Evolutionary conservation across 192 early-diverging fungal species (phyloP), one percentile per base, ranked within the genome.

Genomic region (Piromyces finnis): DNA sequence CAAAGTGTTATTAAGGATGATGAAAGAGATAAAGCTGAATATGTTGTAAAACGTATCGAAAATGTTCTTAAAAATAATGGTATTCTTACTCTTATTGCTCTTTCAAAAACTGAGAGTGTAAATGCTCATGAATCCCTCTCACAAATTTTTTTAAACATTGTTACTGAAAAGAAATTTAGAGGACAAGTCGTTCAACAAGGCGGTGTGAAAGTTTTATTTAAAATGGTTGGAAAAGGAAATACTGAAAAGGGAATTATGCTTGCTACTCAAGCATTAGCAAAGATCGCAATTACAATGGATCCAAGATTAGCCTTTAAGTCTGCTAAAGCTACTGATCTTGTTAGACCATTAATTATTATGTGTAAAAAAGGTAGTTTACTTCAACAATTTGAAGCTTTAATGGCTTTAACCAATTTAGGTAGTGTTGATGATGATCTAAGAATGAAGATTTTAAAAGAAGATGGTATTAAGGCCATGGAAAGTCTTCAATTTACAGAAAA

Each of bases 351-450:
- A 0, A 82, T 93, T 15, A 80, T 82, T 59, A 85, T 95, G 30
- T 87, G 90, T 41, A 86, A 91, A 77, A 85, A 86, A 77, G 87
- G 90, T 6, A 79, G 83, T 35, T 39, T 84, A 79, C 84, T 98
- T 29, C 86, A 90, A 39, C 90, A 92, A 79, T 98, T 98, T 81
- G 97, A 98, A 85, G 92, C 90, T 7, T 85, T 97, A 77, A 91
- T 98, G 91, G 97, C 95, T 0, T 84, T 98, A 29, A 98, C 97
- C 0, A 98, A 98, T 82, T 87, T 98, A 1, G 93, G 92, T 9
- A 93, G 93, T 77, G 87, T 91, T 79, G 85, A 92, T 26, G 88
- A 92, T 79, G 88, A 91, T 59, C 87, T 95, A 12, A 87, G 94
- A 18, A 82, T 81, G 0, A 86, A 86, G 12, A 90, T 95, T 80